Evolutionary conservation across 2,329 filamentous ascomycete species (phyloP), one percentile per base, ranked within the genome.

Genomic region (Pyrenophora seminiperda): DNA sequence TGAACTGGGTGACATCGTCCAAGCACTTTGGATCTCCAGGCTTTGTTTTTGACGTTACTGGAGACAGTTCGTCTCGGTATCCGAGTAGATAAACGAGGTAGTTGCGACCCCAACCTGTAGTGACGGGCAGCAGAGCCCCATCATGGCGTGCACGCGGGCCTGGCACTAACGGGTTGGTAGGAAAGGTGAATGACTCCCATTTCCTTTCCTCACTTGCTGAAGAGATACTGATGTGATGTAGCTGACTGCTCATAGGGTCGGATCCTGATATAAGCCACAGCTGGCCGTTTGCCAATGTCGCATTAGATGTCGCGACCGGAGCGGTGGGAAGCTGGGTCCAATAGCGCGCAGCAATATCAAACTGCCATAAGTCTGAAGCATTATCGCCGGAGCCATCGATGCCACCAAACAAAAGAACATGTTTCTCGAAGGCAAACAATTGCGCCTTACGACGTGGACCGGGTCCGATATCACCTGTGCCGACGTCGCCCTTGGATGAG

Each of bases 11-110:
- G 14, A 61, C 34, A 17, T 63, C 36, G 22, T 59, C 31, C 10
- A 57, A 27, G 7, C 52, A 18, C 40, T 53, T 49, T 5, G 37
- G 39, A 29, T 59, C 53, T 22, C 59, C 44, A 9, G 34, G 36
- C 3, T 38, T 22, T 11, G 31, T 36, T n/a, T 29, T 38, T 4
- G 17, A 15, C n/a, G 27, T 15, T 5, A 17, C 36, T 2, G 45
- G 14, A 29, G 41, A 18, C 1, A 46, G 41, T 11, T 53, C 51
- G 17, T 56, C 44, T 1, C 59, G 63, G 30, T 50, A 61, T 6
- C 76, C 76, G 22, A 78, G 70, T 32, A 77, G 63, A 58, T 77
- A 77, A 1, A 75, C 57, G 5, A 78, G 68, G 55, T 76, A 78
- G 33, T 75, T 72, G 5, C 76, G 70, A 11, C 76, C 76, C 42